Evolutionary conservation across 202 grass and related monocot species (phyloP).

Genomic region (Cymbopogon flexuosus): DNA sequence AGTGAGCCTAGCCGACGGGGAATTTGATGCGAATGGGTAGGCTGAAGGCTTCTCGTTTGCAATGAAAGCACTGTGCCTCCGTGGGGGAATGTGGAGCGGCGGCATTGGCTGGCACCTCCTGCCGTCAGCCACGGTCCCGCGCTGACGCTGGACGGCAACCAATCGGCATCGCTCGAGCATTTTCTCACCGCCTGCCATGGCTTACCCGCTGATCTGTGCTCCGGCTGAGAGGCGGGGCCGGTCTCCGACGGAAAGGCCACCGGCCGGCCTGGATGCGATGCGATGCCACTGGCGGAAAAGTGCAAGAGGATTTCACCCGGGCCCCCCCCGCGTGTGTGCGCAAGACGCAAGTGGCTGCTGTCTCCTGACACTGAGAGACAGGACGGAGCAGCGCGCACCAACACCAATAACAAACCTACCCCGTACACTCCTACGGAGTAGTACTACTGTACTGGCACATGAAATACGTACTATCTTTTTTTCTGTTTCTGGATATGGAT

Average conservation of each 20-base stretch:
- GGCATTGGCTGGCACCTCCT: not conserved
- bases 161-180: not conserved
- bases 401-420: too few relatives aligned
- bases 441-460: too few relatives aligned
- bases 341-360: too few relatives aligned
- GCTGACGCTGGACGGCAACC: conserved; percentile 24
- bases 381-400: too few relatives aligned
- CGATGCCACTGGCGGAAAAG: too few relatives aligned
- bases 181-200: conserved; percentile 41
- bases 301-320: too few relatives aligned
- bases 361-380: too few relatives aligned
- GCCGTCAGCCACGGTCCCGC: not conserved
- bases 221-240: too few relatives aligned
- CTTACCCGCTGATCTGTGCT: conserved; percentile 35
- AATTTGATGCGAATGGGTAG: not conserved
- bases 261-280: not conserved
- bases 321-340: too few relatives aligned
- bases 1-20: not conserved
- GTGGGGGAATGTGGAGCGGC: not conserved
- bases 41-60: conserved; percentile 3
- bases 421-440: too few relatives aligned
- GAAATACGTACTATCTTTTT: too few relatives aligned
- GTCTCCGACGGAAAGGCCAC: not conserved
- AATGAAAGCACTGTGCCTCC: not conserved
- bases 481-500: too few relatives aligned